Evolutionary conservation across 257 asterid genomes (phyloP), one percentile per base, ranked within the genome.

Genomic region (Linderniella brevidens): DNA sequence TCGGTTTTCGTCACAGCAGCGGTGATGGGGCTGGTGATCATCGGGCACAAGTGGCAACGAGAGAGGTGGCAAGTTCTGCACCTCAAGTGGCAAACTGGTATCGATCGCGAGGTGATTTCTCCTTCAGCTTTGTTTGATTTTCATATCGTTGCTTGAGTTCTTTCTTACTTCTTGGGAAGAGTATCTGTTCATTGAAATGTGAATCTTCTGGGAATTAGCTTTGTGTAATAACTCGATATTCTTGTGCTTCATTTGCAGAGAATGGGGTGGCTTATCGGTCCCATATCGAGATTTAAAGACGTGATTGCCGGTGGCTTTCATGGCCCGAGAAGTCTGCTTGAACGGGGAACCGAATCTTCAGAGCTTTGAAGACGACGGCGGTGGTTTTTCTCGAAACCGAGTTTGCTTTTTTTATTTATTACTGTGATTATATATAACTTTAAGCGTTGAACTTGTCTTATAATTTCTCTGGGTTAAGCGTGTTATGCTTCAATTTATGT

Each of bases 21-120:
- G 55, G 85, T 86, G 37, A 79, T 73, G 90, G 96, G 96, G 16
- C 80, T 86, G 52, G 92, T 82, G 43, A 59, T 86, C 58, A 67
- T 79, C 58, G 93, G 94, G 50, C 90, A 77, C 64, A 80, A 56
- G 56, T 86, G 92, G 94, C 90, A 76, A 70, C 76, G 76, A 50
- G 94, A 82, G 57, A 74, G 87, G 62, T 68, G 74, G 92, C 77
- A 82, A 62, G 52, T 65, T 59, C 59, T 86, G 74, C 92, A 71
- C 60, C 82, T 65, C 58, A 79, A 72, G 69, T 68, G 76, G 74
- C 81, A 65, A 52, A 53, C 46, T 41, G 70, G 75, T 50, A 20
- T 65, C 40, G 53, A 49, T 36, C 61, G 71, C 53, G 82, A 79
- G 94, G 96, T 86, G 71, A 38, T 35, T 12, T 40, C 37, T 17